Evolutionary conservation across 2,329 filamentous ascomycete species (phyloP), one percentile per base, ranked within the genome.

Genomic region (Drechslera avenae): DNA sequence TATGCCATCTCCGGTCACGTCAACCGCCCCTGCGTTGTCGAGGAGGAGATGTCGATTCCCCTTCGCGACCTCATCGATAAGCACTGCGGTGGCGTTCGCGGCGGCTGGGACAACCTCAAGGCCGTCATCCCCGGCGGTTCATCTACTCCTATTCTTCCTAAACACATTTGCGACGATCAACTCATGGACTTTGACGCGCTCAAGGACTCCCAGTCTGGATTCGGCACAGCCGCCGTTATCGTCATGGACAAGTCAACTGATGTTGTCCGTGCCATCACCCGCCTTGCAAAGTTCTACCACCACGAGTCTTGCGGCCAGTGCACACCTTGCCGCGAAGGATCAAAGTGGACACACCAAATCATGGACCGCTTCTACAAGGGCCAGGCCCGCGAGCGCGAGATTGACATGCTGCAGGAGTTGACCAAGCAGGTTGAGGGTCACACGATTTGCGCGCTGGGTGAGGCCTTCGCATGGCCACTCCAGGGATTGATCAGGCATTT

Each of bases 341-440:
- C 89, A 81, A 97, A 96, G 81, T 99, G 94, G 94, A 97, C 93
- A 9, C 89, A 96, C 78, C 92, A 99, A 82, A 97, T 99, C 76
- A 97, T 99, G 94, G 82, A 89, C 76, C 88, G 94, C 50, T 96
- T 99, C 67, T 91, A 96, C 81, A 89, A 89, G 75, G 94, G 94
- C 52, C 86, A 90, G 76, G 94, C 90, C 54, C 86, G 90, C 57
- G 86, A 88, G 76, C 84, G 94, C 55, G 94, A 99, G 79, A 99
- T 99, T 74, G 94, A 99, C 75, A 99, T 99, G 94, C 84, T 99
- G 63, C 94, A 97, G 80, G 94, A 99, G 81, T 80, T 99, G 65
- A 99, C 94, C 58, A 99, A 99, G 84, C 94, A 99, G 79, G 94
- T 99, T 56, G 94, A 99, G 80, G 94, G 94, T 9, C 94, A 99